A percentile compares a stretch with the other conserved stretches of the same genome.
These are phyloP conservation scores for Aulographum hederae DNA, from an alignment of 2,329 filamentous ascomycete species.

Conservation along the genomic window DNA sequence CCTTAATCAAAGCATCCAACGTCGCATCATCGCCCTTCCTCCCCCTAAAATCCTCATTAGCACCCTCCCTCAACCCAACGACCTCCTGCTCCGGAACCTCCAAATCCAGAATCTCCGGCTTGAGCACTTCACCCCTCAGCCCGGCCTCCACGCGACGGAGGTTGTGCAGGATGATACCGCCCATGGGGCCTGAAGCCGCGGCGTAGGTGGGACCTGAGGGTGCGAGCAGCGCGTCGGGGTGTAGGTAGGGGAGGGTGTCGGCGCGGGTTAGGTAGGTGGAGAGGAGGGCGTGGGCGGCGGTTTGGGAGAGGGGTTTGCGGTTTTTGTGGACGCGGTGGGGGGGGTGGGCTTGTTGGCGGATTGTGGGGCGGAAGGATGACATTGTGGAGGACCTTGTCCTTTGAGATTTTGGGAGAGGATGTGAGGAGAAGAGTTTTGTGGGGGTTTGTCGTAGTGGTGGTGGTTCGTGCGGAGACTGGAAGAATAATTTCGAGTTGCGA, in stretches of 20 bases:
- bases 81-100: background rate
- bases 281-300: slow-evolving; percentile 17
- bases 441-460: too few species aligned
- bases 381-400: background rate
- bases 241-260: slow-evolving; percentile 23
- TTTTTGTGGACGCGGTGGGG: slow-evolving; percentile 16
- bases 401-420: background rate
- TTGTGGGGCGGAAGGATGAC: slow-evolving; percentile 7
- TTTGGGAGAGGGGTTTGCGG: slow-evolving; percentile 13
- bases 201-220: slow-evolving; percentile 16
- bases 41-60: too few species aligned
- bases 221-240: slow-evolving; percentile 28
- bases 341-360: slow-evolving; percentile 17
- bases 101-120: slow-evolving; percentile 15
- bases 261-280: slow-evolving; percentile 22
- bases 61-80: background rate
- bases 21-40: background rate
- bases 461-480: too few species aligned
- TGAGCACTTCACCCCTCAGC: slow-evolving; percentile 31
- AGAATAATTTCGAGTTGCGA: too few species aligned
- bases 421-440: background rate
- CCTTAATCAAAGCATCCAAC: slow-evolving; percentile 2
- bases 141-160: slow-evolving; percentile 33
- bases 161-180: slow-evolving; percentile 33
- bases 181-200: slow-evolving; percentile 19